A percentile compares a stretch with the other conserved stretches of the same genome.
Evolutionary conservation across 2,329 filamentous ascomycete species (phyloP).

Genomic region (Plectosphaerella cucumerina): DNA sequence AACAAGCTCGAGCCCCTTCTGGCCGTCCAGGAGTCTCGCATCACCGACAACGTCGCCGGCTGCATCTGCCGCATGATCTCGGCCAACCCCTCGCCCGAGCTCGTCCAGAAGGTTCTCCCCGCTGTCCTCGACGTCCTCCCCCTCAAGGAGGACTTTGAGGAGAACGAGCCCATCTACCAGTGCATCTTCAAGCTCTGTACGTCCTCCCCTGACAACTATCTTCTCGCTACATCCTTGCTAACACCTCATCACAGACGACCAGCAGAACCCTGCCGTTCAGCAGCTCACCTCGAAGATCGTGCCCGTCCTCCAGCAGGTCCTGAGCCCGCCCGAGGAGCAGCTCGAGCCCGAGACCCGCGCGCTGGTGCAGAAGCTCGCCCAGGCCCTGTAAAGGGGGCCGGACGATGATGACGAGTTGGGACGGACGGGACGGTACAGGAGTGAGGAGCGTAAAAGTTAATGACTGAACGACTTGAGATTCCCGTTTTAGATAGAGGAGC

Average conservation of each 20-base stretch:
- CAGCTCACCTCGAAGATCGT: slow-evolving; percentile 66
- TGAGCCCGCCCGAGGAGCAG: slow-evolving; percentile 69
- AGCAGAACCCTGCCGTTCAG: slow-evolving; percentile 65
- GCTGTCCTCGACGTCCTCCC: slow-evolving; percentile 75
- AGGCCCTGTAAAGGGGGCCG: slow-evolving; percentile 26
- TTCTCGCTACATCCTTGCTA: not conserved
- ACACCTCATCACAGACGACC: slow-evolving; percentile 47
- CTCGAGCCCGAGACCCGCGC: slow-evolving; percentile 67
- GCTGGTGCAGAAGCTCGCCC: slow-evolving; percentile 62
- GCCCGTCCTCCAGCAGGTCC: slow-evolving; percentile 68
- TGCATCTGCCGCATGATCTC: slow-evolving; percentile 91
- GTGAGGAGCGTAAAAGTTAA: not conserved
- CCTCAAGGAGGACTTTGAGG: slow-evolving; percentile 88
- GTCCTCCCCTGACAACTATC: slow-evolving; percentile 27
- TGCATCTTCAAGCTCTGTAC: slow-evolving; percentile 85
- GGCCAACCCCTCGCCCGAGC: slow-evolving; percentile 78
- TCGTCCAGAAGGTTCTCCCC: slow-evolving; percentile 77
- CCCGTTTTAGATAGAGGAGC: slow-evolving; percentile 4
- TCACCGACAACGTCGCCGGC: slow-evolving; percentile 89
- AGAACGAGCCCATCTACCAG: slow-evolving; percentile 90
- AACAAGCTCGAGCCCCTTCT: slow-evolving; percentile 83
- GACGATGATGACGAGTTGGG: no score
- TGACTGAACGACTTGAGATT: slow-evolving; percentile 3
- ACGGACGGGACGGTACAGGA: not conserved
- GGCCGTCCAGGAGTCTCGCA: slow-evolving; percentile 69